Conservation (phyloP, 1,139 yeast species). For the Yamadazyma trypodendri region DNA sequence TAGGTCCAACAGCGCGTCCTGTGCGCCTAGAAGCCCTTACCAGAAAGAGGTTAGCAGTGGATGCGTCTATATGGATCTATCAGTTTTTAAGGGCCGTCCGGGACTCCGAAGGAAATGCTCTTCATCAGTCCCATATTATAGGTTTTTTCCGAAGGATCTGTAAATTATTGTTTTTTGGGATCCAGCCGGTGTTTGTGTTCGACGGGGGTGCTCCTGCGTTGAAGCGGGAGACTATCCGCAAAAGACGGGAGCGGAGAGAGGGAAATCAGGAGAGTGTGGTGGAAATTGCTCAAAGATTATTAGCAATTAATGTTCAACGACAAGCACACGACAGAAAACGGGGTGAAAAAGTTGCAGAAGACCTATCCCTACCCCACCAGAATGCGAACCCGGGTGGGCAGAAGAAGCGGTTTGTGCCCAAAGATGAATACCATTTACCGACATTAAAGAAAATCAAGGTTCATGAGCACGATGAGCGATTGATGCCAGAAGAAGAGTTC, state of each 20-base stretch:
- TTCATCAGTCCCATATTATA: constrained; percentile 80
- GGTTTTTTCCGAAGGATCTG: constrained; percentile 95
- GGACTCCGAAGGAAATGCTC: constrained; percentile 76
- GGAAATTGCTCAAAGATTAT: constrained; percentile 74
- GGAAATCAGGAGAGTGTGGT: constrained; percentile 71
- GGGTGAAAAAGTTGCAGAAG: too few species aligned
- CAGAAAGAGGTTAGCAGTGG: constrained; percentile 82
- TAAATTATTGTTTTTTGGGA: constrained; percentile 84
- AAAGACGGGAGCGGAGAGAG: constrained; percentile 69
- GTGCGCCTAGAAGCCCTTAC: constrained; percentile 81
- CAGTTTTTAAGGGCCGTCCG: constrained; percentile 95
- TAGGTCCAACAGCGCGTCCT: constrained; percentile 89
- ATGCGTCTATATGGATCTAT: constrained; percentile 98
- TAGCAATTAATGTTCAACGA: constrained; percentile 78
- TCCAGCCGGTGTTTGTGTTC: constrained; percentile 90
- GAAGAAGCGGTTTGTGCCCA: constrained; percentile 28
- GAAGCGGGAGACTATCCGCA: constrained; percentile 71
- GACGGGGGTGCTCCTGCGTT: constrained; percentile 95
- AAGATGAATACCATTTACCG: constrained; percentile 88
- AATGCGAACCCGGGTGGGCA: too few species aligned
- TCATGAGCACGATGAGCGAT: constrained; percentile 58
- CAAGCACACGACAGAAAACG: constrained; percentile 35
- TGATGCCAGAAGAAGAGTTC: constrained; percentile 73
- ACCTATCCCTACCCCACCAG: too few species aligned
- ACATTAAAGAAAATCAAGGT: constrained; percentile 44